Evolutionary conservation across 75 land plant genomes (phyloP).

Genomic region (Picea glauca): DNA sequence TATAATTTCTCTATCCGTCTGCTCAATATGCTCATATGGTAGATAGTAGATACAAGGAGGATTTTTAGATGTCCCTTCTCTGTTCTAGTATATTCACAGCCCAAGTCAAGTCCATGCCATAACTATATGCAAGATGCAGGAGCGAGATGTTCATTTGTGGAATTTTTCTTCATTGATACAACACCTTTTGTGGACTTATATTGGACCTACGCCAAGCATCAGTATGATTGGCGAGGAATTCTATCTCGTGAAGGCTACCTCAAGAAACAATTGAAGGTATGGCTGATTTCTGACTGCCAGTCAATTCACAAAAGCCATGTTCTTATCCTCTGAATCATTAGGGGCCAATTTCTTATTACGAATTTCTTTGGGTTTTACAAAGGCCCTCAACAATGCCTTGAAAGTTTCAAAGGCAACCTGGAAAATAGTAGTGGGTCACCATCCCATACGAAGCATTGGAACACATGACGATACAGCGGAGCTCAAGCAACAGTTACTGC

Average conservation of each 20-base stretch:
- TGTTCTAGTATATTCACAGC: not conserved
- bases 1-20: not conserved
- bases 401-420: constrained; percentile 15
- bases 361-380: constrained; percentile 8
- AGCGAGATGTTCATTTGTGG: constrained; percentile 14
- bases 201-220: constrained; percentile 6
- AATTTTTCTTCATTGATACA: constrained; percentile 26
- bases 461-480: constrained; percentile 16
- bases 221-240: constrained; percentile 28
- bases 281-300: not conserved
- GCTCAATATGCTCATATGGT: not conserved
- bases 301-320: constrained; percentile 5
- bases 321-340: not conserved
- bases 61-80: not conserved
- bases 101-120: not conserved
- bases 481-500: constrained; percentile 16
- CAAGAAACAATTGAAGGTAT: constrained; percentile 20
- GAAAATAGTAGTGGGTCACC: constrained; percentile 29
- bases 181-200: constrained; percentile 23
- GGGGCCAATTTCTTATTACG: not conserved
- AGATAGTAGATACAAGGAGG: not conserved
- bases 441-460: constrained; percentile 21
- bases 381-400: constrained; percentile 11
- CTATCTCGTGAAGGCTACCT: constrained; percentile 17
- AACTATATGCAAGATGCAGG: constrained; percentile 1